Base-by-base conservation (phyloP, 2,329 filamentous ascomycete genomes). In the Ophiosphaerella herpotricha region DNA sequence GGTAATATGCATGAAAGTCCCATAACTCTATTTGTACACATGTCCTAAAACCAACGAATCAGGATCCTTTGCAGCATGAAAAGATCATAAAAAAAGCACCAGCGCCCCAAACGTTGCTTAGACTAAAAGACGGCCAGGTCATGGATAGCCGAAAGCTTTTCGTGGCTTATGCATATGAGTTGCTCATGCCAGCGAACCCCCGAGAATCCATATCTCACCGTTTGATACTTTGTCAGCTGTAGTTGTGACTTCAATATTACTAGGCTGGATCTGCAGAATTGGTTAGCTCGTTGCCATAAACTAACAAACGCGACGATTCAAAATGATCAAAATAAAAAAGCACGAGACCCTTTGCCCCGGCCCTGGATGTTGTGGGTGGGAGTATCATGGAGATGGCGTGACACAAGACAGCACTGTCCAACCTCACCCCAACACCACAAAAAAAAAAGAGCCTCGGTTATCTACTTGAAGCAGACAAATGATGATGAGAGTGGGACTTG, bases 191-290 rank as follows among this genome's bases (percentile, higher is more conserved):
- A 87, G 65, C 21, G 87, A 82, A 4, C 78, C 80, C 58, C 83
- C 83, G 52, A 90, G 67, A 33, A 92, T 82, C 90, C 90, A 95
- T 60, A 97, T 81, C 74, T 97, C 89, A 4, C 94, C 94, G 70
- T 97, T 99, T 3, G 85, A 82, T 14, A 95, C 92, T 52, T 85
- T 82, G 59, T 87, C 87, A 2, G 86, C 87, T 43, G 96, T 80
- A 50, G 79, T 85, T 36, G 86, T 83, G 12, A 97, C 88, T 71
- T 92, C 85, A 37, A 97, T 84, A 57, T 85, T 82, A 5, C 88
- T 88, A 0, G 93, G 94, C 78, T 92, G 87, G 24, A 94, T 82
- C 85, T 88, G 39, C 29, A 13, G 7, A 18, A 12, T 45, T 43
- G 14, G 57, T 63, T 45, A 63, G 60, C 54, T 41, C 5, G 13